Conservation (phyloP, 2,329 filamentous ascomycete genomes). For the Sporothrix brunneoviolacea region DNA sequence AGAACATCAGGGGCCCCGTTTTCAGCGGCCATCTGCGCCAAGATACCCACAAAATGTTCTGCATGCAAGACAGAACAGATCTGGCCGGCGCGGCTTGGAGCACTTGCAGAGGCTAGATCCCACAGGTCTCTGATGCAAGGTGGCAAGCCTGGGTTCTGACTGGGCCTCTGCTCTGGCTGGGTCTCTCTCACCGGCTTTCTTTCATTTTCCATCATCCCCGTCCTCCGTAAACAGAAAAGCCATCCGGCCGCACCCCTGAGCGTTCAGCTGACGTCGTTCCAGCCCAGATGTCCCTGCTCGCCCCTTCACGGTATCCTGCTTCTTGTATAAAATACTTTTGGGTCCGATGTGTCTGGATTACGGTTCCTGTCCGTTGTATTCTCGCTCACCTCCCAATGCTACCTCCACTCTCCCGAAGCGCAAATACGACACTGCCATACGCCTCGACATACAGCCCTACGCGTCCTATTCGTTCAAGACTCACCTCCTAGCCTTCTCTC, state of each 20-base stretch:
- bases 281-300: not conserved
- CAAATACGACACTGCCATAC: too few relatives aligned
- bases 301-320: not conserved
- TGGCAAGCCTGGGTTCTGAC: too few relatives aligned
- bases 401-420: not conserved
- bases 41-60: too few relatives aligned
- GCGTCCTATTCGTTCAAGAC: not conserved
- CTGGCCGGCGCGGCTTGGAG: too few relatives aligned
- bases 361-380: not conserved
- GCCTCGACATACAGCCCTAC: not conserved
- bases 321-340: not conserved
- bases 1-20: too few relatives aligned
- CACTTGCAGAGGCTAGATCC: too few relatives aligned
- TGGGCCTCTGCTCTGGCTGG: too few relatives aligned
- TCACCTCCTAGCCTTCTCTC: not conserved
- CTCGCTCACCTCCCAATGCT: conserved; percentile 1
- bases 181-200: not conserved
- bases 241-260: not conserved
- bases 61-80: too few relatives aligned
- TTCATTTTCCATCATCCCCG: not conserved
- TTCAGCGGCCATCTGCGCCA: too few relatives aligned
- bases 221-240: too few relatives aligned
- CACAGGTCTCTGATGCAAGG: too few relatives aligned
- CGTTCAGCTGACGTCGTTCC: not conserved
- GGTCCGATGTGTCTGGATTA: not conserved